Evolutionary conservation across 768 basidiomycete species (phyloP).

Genomic region (Kwoniella pini): DNA sequence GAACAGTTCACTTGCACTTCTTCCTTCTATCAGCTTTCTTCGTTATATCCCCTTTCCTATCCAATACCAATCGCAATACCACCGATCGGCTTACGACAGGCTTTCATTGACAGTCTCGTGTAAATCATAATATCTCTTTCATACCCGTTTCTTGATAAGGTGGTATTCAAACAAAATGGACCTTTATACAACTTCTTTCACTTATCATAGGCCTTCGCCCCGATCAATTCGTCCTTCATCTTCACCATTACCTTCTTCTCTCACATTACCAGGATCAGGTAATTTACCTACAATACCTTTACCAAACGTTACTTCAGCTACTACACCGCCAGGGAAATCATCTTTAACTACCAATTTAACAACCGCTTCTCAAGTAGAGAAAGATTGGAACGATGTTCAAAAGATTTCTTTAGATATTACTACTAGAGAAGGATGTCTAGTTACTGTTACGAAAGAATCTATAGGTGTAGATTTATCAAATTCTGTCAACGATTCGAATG

Average conservation of each 20-base stretch:
- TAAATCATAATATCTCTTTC: neutral
- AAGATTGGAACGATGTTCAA: conserved; percentile 72
- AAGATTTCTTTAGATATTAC: conserved; percentile 78
- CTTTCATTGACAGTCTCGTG: too few relatives aligned
- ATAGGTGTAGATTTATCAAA: conserved; percentile 16
- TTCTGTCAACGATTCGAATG: neutral
- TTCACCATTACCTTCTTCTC: conserved; percentile 27
- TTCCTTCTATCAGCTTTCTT: too few relatives aligned
- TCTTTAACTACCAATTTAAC: conserved; percentile 13
- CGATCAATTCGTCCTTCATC: conserved; percentile 54
- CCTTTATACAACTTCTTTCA: conserved; percentile 92
- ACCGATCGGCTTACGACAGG: too few relatives aligned
- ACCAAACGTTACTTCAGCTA: conserved; percentile 29
- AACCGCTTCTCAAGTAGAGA: conserved; percentile 50
- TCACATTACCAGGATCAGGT: conserved; percentile 24
- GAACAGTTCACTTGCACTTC: too few relatives aligned
- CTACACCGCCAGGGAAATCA: conserved; percentile 20
- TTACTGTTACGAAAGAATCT: conserved; percentile 67
- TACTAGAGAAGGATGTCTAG: conserved; percentile 77
- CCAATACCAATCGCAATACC: too few relatives aligned
- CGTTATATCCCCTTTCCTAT: too few relatives aligned
- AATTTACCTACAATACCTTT: conserved; percentile 17
- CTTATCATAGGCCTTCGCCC: conserved; percentile 74
- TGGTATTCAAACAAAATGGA: conserved; percentile 64
- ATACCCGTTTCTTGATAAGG: neutral